Conservation (phyloP, 176 grass and related monocot species). For the Poa pratensis region DNA sequence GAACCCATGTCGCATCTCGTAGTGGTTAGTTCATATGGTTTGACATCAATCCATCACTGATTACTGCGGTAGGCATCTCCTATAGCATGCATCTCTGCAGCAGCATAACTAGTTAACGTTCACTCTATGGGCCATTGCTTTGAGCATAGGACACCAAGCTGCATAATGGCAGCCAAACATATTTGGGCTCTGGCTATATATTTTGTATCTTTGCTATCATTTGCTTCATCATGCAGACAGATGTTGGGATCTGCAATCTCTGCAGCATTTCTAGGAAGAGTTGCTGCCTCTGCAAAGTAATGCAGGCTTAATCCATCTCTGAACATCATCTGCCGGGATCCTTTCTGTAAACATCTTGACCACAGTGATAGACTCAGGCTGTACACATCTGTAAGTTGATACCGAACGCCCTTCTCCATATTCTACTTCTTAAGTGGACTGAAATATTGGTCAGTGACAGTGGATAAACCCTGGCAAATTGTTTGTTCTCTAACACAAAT, state of each 20-base stretch:
- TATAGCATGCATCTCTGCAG: slow-evolving; percentile 37
- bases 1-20: neutral
- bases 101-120: neutral
- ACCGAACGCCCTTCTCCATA: slow-evolving; percentile 13
- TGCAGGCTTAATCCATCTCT: slow-evolving; percentile 10
- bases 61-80: slow-evolving; percentile 21
- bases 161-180: neutral
- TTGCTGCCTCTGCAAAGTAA: neutral
- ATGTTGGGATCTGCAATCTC: neutral
- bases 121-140: slow-evolving; percentile 13
- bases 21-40: neutral
- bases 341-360: neutral
- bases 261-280: neutral
- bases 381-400: slow-evolving; percentile 11
- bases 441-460: neutral
- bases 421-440: neutral
- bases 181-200: neutral
- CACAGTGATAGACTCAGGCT: neutral
- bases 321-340: neutral
- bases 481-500: too few species aligned
- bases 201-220: neutral
- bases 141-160: slow-evolving; percentile 33
- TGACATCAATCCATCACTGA: neutral
- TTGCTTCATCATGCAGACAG: slow-evolving; percentile 28
- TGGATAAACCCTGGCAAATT: too few species aligned